Evolutionary conservation across 2,329 filamentous ascomycete genomes (phyloP), one percentile per base, ranked within the genome.

Genomic region (Alternaria panax): DNA sequence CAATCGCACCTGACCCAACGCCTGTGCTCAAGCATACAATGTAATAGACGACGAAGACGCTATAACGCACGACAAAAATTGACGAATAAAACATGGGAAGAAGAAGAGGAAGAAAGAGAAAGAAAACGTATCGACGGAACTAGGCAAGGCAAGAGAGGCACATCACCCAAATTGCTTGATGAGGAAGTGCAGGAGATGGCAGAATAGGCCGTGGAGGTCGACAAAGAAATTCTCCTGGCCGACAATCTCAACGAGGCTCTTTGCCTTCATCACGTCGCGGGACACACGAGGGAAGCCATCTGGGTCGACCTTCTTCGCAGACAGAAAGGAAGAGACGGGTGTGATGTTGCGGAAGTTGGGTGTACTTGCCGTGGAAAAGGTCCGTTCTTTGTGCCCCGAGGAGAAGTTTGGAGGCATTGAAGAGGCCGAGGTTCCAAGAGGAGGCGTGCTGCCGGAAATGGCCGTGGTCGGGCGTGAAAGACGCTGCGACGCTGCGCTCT

Each of bases 171-270:
- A 79, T 43, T 79, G 76, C 64, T 77, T 77, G 64, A 79, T 78
- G 22, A 79, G 73, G 14, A 68, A 70, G 56, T 77, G 72, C 24
- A 80, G 67, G 18, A 80, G 69, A 56, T 70, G 65, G 65, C 73
- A 76, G 70, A 87, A 87, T 54, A 83, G 78, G 30, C 80, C 81
- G 70, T 87, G 85, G 8, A 87, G 73, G 63, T 86, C 83, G 11
- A 85, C 82, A 65, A 87, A 87, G 64, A 87, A 84, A 72, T 83
- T 82, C 58, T 85, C 84, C 56, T 85, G 83, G 36, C 85, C 85
- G 6, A 86, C 83, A 50, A 87, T 86, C 68, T 87, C 85, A 14
- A 83, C 81, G n/a, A 87, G 75, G 54, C 83, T 85, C 61, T 85
- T 82, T 22, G 85, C 84, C 47, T 83, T 82, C 66, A 84, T 83